phyloP scores from a whole-genome alignment of 2,329 filamentous ascomycete species.

The Aspergillus arachidicola region DNA sequence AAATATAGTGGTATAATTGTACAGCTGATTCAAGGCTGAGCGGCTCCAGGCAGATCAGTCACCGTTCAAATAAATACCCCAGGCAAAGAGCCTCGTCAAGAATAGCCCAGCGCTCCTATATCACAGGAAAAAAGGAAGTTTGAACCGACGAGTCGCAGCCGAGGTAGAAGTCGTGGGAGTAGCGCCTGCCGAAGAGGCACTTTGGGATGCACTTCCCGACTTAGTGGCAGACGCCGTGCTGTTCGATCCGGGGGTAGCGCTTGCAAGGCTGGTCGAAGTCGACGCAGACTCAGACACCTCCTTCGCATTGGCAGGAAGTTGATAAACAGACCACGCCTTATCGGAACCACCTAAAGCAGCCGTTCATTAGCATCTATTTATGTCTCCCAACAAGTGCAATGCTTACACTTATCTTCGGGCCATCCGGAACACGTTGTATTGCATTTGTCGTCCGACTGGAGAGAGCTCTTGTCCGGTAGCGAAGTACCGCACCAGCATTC shows the following conservation, averaged over 20 bases:
- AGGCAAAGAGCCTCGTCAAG: background rate
- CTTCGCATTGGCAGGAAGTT: background rate
- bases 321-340: background rate
- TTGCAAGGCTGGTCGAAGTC: background rate
- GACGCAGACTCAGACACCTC: background rate
- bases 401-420: background rate
- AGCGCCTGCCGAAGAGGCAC: background rate
- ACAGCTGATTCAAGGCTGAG: background rate
- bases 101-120: background rate
- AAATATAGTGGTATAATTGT: background rate
- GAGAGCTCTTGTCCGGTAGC: background rate
- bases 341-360: background rate
- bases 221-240: background rate
- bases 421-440: conserved; percentile 7
- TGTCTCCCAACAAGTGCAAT: background rate
- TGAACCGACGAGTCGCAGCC: background rate
- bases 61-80: background rate
- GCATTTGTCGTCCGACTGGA: background rate
- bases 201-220: background rate
- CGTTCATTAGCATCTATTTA: background rate
- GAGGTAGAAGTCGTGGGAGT: background rate
- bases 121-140: background rate
- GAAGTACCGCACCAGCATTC: conserved; percentile 11
- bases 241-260: background rate
- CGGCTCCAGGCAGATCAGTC: background rate